A percentile compares a stretch with the other conserved stretches of the same genome.
Evolutionary conservation across 2,329 filamentous ascomycete species (phyloP).

Genomic region (Colletotrichum coccodes): DNA sequence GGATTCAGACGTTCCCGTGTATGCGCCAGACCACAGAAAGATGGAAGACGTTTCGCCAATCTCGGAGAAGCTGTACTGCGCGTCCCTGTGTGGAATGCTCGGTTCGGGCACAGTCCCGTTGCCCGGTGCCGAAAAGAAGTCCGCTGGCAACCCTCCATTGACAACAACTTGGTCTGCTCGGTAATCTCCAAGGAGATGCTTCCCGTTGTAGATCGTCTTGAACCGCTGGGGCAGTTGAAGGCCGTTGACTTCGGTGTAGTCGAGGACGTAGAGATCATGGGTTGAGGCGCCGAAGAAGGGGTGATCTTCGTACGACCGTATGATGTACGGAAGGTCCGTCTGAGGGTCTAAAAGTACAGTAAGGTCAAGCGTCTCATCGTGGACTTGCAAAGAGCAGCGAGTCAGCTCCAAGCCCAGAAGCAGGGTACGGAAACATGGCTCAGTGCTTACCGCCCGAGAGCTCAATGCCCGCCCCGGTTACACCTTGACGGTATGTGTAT

Average conservation of each 20-base stretch:
- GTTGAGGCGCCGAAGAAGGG: constrained; percentile 27
- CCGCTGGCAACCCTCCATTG: not conserved
- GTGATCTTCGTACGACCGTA: constrained; percentile 27
- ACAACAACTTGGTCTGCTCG: not conserved
- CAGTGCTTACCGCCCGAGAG: not conserved
- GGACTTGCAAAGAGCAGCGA: too few relatives aligned
- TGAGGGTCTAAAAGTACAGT: not conserved
- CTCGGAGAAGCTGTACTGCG: constrained; percentile 6
- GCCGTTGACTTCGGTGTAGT: constrained; percentile 24
- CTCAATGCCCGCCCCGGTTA: not conserved
- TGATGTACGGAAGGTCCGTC: constrained; percentile 11
- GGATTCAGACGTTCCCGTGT: constrained; percentile 18
- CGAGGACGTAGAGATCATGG: constrained; percentile 26
- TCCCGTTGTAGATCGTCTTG: constrained; percentile 22
- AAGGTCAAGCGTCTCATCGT: not conserved
- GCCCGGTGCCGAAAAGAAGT: not conserved
- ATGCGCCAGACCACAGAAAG: constrained; percentile 27
- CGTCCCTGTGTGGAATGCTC: not conserved
- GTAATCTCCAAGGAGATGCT: constrained; percentile 14
- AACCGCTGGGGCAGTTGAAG: constrained; percentile 12
- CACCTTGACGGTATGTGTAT: not conserved
- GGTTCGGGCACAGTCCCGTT: constrained; percentile 4
- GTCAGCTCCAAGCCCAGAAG: too few relatives aligned
- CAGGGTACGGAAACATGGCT: too few relatives aligned
- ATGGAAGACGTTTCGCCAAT: constrained; percentile 28